These are phyloP conservation scores for Fistulinella prunicolor DNA, from an alignment of 768 basidiomycete genomes.

Conservation along the genomic window DNA sequence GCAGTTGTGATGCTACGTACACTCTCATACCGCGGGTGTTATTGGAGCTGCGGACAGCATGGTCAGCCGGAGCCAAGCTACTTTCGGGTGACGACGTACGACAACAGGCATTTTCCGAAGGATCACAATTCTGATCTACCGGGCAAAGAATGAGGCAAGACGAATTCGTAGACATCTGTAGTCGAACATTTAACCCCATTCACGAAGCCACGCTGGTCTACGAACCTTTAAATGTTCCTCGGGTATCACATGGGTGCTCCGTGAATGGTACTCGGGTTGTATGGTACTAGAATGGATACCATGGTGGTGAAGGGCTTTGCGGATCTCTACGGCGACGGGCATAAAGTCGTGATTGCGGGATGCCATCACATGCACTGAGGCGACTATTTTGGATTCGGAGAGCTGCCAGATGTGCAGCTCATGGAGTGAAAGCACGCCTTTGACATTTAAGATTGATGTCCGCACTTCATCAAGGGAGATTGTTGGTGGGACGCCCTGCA, in stretches of 20 bases:
- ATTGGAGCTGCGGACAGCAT: slow-evolving; percentile 42
- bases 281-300: slow-evolving; percentile 96
- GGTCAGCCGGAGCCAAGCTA: slow-evolving; percentile 1
- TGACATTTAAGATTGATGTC: slow-evolving; percentile 72
- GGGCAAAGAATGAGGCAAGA: slow-evolving; percentile 75
- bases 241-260: slow-evolving; percentile 32
- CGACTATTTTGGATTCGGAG: slow-evolving; percentile 91
- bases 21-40: slow-evolving; percentile 40
- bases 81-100: slow-evolving; percentile 48
- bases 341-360: slow-evolving; percentile 85
- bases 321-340: slow-evolving; percentile 80
- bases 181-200: no score
- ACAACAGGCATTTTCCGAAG: slow-evolving; percentile 72
- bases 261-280: slow-evolving; percentile 76
- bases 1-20: not conserved
- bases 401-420: slow-evolving; percentile 98
- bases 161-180: slow-evolving; percentile 51
- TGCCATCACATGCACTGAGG: slow-evolving; percentile 92
- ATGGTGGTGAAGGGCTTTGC: slow-evolving; percentile 80
- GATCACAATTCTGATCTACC: slow-evolving; percentile 62
- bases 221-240: slow-evolving; percentile 52
- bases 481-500: slow-evolving; percentile 90
- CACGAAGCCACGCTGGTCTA: no score
- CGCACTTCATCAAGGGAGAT: slow-evolving; percentile 90
- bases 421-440: slow-evolving; percentile 82